These are phyloP conservation scores for Lophiotrema nucula DNA, from an alignment of 495 filamentous ascomycete species.

Conservation along the genomic window DNA sequence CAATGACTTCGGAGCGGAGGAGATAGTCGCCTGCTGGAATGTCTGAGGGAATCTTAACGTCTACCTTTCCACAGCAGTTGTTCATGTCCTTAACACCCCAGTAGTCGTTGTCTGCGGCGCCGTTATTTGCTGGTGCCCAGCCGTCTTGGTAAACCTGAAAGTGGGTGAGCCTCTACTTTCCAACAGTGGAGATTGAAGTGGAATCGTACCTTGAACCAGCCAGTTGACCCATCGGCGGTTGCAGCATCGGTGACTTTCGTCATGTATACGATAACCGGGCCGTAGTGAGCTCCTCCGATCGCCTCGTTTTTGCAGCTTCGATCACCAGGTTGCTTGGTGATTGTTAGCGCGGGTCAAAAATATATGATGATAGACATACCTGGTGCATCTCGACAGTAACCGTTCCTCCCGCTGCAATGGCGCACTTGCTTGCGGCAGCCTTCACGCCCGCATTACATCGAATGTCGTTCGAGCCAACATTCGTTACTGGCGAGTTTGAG, in stretches of 20 bases:
- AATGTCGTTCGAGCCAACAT: slow-evolving; percentile 45
- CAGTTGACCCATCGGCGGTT: slow-evolving; percentile 39
- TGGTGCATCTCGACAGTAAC: slow-evolving; percentile 30
- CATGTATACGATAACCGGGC: slow-evolving; percentile 34
- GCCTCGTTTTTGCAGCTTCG: slow-evolving; percentile 34
- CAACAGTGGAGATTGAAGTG: not conserved
- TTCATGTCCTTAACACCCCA: slow-evolving; percentile 43
- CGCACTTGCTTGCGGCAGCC: slow-evolving; percentile 17
- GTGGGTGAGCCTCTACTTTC: not conserved
- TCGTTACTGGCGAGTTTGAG: slow-evolving; percentile 43
- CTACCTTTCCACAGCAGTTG: slow-evolving; percentile 32
- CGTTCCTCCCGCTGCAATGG: slow-evolving; percentile 17
- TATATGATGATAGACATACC: not conserved
- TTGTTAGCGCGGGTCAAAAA: not conserved
- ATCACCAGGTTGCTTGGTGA: slow-evolving; percentile 16
- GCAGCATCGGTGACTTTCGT: slow-evolving; percentile 37
- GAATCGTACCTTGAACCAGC: slow-evolving; percentile 38
- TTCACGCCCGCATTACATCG: slow-evolving; percentile 39
- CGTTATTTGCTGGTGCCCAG: slow-evolving; percentile 32
- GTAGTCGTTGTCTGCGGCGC: slow-evolving; percentile 25
- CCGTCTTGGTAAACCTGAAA: slow-evolving; percentile 35
- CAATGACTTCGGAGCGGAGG: slow-evolving; percentile 37
- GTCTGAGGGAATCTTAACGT: slow-evolving; percentile 48
- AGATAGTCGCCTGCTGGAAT: slow-evolving; percentile 36
- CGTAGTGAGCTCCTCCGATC: slow-evolving; percentile 38